Evolutionary conservation across 805 yeast genomes (phyloP).

Genomic region (Babjeviella inositovora): DNA sequence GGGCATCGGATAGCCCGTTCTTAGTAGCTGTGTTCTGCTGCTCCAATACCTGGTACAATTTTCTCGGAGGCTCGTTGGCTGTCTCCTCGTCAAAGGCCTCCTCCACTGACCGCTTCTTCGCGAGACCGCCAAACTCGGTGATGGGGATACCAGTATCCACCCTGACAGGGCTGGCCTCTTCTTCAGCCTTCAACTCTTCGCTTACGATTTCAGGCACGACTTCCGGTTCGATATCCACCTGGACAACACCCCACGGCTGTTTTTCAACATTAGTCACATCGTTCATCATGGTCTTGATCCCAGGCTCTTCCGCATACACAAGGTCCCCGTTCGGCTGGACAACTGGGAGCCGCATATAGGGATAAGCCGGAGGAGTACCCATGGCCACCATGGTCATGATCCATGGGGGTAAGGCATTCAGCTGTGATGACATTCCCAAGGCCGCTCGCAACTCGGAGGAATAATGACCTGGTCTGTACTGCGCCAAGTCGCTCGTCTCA

Average conservation of each 20-base stretch:
- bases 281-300: constrained; percentile 20
- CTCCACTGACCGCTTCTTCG: no score
- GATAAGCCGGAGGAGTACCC: constrained; percentile 81
- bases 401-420: constrained; percentile 64
- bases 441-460: constrained; percentile 52
- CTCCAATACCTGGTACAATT: no score
- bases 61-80: no score
- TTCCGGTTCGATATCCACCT: constrained; percentile 15
- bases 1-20: no score
- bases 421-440: constrained; percentile 41
- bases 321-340: not conserved
- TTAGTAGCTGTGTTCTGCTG: no score
- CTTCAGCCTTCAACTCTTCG: not conserved
- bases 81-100: no score
- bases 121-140: no score
- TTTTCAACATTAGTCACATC: constrained; percentile 8
- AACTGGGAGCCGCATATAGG: constrained; percentile 40
- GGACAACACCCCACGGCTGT: constrained; percentile 14
- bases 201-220: not conserved
- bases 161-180: no score
- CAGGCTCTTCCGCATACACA: constrained; percentile 11
- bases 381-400: constrained; percentile 42
- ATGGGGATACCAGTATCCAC: no score
- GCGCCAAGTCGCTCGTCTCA: constrained; percentile 13
- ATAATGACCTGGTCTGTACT: constrained; percentile 50